Evolutionary conservation across 306 rosid genomes (phyloP).

Genomic region (peach (Prunus persica)): Prunus_persica_NCBIv2 NC_034010.1:2057001-2057500

Average conservation of each 20-base stretch:
- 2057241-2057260: too few species aligned
- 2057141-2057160: constrained; percentile 14
- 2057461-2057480: too few species aligned
- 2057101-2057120: constrained; percentile 38
- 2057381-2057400: neutral
- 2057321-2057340: too few species aligned
- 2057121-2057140: constrained; percentile 29
- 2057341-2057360: neutral
- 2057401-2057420: neutral
- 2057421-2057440: too few species aligned
- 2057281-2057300: neutral
- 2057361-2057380: neutral
- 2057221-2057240: too few species aligned
- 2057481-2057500: too few species aligned
- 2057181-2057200: too few species aligned
- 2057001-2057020: neutral
- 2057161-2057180: neutral
- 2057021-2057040: constrained; percentile 21
- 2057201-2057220: too few species aligned
- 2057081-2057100: constrained; percentile 24
- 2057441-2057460: too few species aligned
- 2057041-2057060: constrained; percentile 27
- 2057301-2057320: neutral
- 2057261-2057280: too few species aligned
- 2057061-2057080: constrained; percentile 30